Conservation (phyloP, 345 rosid genomes). For the Brassica incana region DNA sequence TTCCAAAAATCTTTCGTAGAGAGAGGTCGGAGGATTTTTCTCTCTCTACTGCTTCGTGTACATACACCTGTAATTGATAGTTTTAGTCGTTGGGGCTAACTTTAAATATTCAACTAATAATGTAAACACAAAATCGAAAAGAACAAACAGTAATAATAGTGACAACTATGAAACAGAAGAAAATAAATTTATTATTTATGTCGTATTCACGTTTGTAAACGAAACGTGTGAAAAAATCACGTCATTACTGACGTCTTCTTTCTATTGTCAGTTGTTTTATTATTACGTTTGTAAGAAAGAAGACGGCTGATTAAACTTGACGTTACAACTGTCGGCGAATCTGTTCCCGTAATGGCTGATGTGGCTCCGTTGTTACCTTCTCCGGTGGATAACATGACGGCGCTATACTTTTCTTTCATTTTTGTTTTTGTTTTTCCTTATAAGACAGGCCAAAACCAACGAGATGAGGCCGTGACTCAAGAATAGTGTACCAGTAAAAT, state of each 20-base stretch:
- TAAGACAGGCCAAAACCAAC: background rate
- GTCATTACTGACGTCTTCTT: constrained; percentile 30
- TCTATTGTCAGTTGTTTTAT: constrained; percentile 1
- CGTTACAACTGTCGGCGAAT: constrained; percentile 42
- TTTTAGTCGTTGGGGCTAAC: background rate
- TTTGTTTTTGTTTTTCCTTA: background rate
- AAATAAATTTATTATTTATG: background rate
- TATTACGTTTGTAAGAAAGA: constrained; percentile 9
- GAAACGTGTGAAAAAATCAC: constrained; percentile 28
- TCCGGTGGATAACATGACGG: constrained; percentile 26
- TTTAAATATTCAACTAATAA: background rate
- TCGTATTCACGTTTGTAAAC: background rate
- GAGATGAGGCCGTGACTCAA: background rate
- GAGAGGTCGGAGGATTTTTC: too few species aligned
- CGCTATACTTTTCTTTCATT: constrained; percentile 10
- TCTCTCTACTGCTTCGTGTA: too few species aligned
- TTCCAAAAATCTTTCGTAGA: too few species aligned
- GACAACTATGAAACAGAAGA: background rate
- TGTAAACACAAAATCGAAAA: constrained; percentile 6
- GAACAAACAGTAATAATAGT: constrained; percentile 16
- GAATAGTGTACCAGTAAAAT: background rate
- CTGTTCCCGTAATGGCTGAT: constrained; percentile 18
- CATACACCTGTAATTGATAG: background rate
- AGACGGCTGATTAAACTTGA: constrained; percentile 33
- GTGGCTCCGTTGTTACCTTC: constrained; percentile 24